phyloP scores from a whole-genome alignment of 768 basidiomycete genomes.

The Collybia sordida region DNA sequence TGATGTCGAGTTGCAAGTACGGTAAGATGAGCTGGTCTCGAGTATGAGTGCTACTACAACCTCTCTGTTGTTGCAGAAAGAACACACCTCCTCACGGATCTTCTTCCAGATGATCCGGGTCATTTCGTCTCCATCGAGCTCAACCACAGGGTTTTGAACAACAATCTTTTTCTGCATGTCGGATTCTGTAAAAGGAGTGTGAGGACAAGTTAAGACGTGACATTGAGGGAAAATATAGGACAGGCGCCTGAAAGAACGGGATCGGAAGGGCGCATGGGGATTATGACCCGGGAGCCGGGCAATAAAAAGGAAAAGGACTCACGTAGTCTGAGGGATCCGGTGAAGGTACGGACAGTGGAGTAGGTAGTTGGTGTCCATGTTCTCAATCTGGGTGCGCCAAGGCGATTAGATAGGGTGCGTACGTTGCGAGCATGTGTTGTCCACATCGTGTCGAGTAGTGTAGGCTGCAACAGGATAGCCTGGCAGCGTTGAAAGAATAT shows the following conservation, averaged over 20 bases:
- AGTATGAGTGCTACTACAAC: not conserved
- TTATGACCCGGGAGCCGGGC: slow-evolving; percentile 4
- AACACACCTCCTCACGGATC: slow-evolving; percentile 86
- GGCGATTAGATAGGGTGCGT: slow-evolving; percentile 14
- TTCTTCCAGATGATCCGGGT: slow-evolving; percentile 99
- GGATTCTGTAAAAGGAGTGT: slow-evolving; percentile 9
- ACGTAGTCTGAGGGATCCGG: slow-evolving; percentile 16
- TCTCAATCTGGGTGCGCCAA: slow-evolving; percentile 3
- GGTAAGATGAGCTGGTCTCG: slow-evolving; percentile 85
- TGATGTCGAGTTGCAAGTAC: slow-evolving; percentile 93
- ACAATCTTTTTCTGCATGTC: slow-evolving; percentile 61
- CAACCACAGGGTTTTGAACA: slow-evolving; percentile 88
- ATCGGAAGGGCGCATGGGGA: not conserved
- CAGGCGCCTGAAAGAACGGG: not conserved
- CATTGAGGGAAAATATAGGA: not conserved
- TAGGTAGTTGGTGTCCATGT: slow-evolving; percentile 9
- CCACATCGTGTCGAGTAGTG: slow-evolving; percentile 15
- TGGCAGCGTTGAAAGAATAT: not conserved
- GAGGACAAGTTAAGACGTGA: slow-evolving; percentile 1
- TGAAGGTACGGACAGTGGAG: slow-evolving; percentile 15
- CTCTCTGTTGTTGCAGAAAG: not conserved
- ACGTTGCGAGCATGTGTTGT: slow-evolving; percentile 3
- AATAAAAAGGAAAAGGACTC: slow-evolving; percentile 9
- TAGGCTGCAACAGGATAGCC: slow-evolving; percentile 1
- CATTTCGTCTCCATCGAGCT: slow-evolving; percentile 99